Percentiles rank a stretch among this genome's conserved stretches.
Conservation (phyloP, 768 basidiomycete genomes). For the Hysterangium stoloniferum region DNA sequence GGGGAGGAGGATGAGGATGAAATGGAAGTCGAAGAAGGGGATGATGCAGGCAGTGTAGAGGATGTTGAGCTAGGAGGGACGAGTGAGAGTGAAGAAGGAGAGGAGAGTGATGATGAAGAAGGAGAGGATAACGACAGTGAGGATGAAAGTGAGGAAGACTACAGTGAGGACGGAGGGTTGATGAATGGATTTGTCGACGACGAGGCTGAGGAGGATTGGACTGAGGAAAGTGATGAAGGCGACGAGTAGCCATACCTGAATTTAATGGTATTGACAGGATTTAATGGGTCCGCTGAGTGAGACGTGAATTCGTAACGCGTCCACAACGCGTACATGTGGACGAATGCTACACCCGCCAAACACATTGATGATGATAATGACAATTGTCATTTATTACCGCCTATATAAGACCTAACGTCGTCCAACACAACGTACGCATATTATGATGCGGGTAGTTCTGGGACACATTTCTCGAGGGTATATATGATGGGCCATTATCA, state of each 20-base stretch:
- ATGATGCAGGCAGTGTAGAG: conserved; percentile 51
- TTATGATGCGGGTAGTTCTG: too few species aligned
- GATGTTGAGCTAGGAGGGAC: conserved; percentile 67
- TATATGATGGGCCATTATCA: too few species aligned
- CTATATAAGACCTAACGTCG: not conserved
- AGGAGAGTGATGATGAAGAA: conserved; percentile 42
- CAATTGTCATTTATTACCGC: not conserved
- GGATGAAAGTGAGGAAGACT: conserved; percentile 31
- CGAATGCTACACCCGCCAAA: not conserved
- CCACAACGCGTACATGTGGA: not conserved
- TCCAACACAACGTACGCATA: too few species aligned
- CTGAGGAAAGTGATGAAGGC: conserved; percentile 18
- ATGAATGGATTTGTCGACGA: conserved; percentile 53
- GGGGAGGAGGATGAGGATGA: conserved; percentile 72
- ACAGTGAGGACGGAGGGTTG: conserved; percentile 29
- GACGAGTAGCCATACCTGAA: conserved; percentile 14
- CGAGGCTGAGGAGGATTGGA: conserved; percentile 35
- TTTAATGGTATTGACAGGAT: too few species aligned
- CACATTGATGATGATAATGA: not conserved
- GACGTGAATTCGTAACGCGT: not conserved
- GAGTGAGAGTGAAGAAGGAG: conserved; percentile 71
- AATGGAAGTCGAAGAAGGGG: conserved; percentile 42
- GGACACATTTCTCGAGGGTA: too few species aligned
- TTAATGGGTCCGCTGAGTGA: not conserved
- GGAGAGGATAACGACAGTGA: conserved; percentile 34